phyloP scores from a whole-genome alignment of 2,329 filamentous ascomycete genomes.

The Penicillium sp. region DNA sequence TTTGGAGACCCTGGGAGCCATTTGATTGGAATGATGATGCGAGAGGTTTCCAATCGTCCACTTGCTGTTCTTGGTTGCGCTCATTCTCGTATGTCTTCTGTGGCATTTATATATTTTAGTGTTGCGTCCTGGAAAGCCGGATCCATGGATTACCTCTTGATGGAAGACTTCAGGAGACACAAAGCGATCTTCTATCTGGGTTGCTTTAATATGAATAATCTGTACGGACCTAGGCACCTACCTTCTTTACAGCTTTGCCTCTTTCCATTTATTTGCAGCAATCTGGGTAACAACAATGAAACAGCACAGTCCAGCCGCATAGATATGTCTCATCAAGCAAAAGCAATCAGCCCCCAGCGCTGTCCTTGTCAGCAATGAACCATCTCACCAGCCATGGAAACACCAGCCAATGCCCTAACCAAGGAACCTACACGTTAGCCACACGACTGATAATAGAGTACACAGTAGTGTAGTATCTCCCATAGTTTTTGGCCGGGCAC shows the following conservation, averaged over 20 bases:
- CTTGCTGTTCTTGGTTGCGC: slow-evolving; percentile 14
- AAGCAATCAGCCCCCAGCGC: slow-evolving; percentile 29
- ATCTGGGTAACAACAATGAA: slow-evolving; percentile 12
- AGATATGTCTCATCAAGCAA: slow-evolving; percentile 16
- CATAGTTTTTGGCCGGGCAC: slow-evolving; percentile 43
- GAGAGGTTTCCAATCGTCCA: too few species aligned
- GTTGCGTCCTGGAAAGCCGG: too few species aligned
- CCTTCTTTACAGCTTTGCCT: slow-evolving; percentile 1
- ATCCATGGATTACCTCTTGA: too few species aligned
- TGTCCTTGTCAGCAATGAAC: slow-evolving; percentile 27
- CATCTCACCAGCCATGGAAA: slow-evolving; percentile 29
- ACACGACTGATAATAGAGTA: slow-evolving; percentile 29
- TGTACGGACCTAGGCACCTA: background rate
- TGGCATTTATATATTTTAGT: background rate
- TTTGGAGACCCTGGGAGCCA: slow-evolving; percentile 89
- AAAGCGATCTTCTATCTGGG: background rate
- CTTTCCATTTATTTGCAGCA: slow-evolving; percentile 7
- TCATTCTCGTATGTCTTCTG: slow-evolving; percentile 6
- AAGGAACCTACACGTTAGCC: slow-evolving; percentile 5
- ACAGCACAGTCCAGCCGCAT: slow-evolving; percentile 17
- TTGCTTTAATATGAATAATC: background rate
- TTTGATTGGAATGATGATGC: slow-evolving; percentile 88
- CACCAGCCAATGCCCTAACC: slow-evolving; percentile 24
- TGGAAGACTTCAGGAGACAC: too few species aligned
- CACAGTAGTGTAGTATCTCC: slow-evolving; percentile 38